Evolutionary conservation across 441 rosid genomes (phyloP).

Genomic region (Theobroma grandiflorum): DNA sequence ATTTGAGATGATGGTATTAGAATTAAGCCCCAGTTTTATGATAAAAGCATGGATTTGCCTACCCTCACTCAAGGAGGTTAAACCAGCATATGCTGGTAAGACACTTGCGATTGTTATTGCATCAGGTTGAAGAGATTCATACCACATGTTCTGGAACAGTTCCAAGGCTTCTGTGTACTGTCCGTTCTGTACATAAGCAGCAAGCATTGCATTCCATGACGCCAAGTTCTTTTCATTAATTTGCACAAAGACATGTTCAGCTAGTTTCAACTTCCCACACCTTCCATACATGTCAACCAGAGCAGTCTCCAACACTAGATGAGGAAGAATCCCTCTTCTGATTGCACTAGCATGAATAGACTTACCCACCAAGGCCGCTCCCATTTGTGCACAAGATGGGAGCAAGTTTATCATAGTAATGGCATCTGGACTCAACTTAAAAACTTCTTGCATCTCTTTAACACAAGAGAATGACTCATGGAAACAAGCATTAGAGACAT

Average conservation of each 20-base stretch:
- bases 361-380: constrained; percentile 49
- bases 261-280: constrained; percentile 45
- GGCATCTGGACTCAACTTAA: constrained; percentile 56
- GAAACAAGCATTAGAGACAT: constrained; percentile 44
- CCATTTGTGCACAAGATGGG: constrained; percentile 60
- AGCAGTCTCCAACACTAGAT: constrained; percentile 69
- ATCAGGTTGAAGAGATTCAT: constrained; percentile 52
- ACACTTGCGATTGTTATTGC: constrained; percentile 66
- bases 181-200: constrained; percentile 67
- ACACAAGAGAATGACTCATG: constrained; percentile 53
- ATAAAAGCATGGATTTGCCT: constrained; percentile 63
- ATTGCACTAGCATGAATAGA: constrained; percentile 67
- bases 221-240: constrained; percentile 58
- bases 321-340: constrained; percentile 68
- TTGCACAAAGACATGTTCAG: constrained; percentile 51
- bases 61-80: constrained; percentile 57
- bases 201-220: constrained; percentile 74
- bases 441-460: constrained; percentile 54
- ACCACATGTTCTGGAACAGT: constrained; percentile 53
- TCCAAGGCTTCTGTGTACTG: constrained; percentile 52
- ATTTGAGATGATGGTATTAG: constrained; percentile 61
- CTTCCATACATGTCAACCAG: constrained; percentile 70
- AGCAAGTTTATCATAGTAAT: constrained; percentile 69
- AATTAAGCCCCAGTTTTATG: constrained; percentile 42
- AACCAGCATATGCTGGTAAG: constrained; percentile 75